Percentiles rank a stretch among this genome's conserved stretches.
Evolutionary conservation across 805 yeast species (phyloP).

Genomic region (Maudiozyma barnettii): DNA sequence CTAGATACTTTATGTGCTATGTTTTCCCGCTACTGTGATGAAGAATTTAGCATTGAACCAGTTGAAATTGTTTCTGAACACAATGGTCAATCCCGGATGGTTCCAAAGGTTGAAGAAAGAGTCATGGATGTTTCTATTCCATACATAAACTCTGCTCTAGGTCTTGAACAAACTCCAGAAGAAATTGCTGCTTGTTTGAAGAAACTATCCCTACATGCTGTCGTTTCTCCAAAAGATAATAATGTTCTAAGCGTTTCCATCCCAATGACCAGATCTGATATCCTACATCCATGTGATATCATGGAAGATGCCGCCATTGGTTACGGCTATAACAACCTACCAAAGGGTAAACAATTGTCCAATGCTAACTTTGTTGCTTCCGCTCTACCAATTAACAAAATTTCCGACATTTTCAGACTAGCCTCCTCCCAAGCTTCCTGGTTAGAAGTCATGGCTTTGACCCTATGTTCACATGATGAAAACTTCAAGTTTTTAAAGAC

Average conservation of each 20-base stretch:
- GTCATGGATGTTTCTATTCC: slow-evolving; percentile 60
- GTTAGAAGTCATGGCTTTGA: slow-evolving; percentile 91
- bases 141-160: slow-evolving; percentile 88
- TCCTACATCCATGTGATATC: slow-evolving; percentile 93
- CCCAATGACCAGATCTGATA: slow-evolving; percentile 93
- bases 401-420: slow-evolving; percentile 79
- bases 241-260: slow-evolving; percentile 52
- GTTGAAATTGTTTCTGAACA: slow-evolving; percentile 76
- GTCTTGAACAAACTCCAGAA: slow-evolving; percentile 59
- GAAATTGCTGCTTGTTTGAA: slow-evolving; percentile 59
- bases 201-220: slow-evolving; percentile 74
- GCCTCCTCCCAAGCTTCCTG: slow-evolving; percentile 94
- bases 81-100: slow-evolving; percentile 61
- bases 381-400: slow-evolving; percentile 84
- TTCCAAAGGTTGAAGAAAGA: slow-evolving; percentile 68
- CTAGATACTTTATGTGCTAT: slow-evolving; percentile 87
- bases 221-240: slow-evolving; percentile 34
- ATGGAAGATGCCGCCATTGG: slow-evolving; percentile 98
- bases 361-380: slow-evolving; percentile 70
- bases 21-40: slow-evolving; percentile 82
- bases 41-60: slow-evolving; percentile 83
- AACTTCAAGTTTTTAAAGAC: slow-evolving; percentile 79
- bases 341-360: slow-evolving; percentile 67
- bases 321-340: slow-evolving; percentile 85
- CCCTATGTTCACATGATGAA: slow-evolving; percentile 93